Evolutionary conservation across 305 asterid species (phyloP).

Genomic region (Fraxinus baroniana): DNA sequence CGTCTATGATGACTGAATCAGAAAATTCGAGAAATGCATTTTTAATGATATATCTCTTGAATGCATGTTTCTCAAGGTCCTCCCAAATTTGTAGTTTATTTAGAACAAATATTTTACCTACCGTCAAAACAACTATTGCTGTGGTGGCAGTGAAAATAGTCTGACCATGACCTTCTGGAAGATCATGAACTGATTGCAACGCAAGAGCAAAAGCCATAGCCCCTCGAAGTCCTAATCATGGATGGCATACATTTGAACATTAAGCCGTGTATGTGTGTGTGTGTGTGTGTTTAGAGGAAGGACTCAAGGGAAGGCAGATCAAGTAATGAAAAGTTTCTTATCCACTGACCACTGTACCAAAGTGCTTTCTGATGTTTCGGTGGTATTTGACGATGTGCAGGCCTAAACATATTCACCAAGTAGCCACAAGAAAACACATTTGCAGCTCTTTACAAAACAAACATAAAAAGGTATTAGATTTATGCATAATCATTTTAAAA

Average conservation of each 20-base stretch:
- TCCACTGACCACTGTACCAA: conserved; percentile 90
- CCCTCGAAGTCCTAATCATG: conserved; percentile 83
- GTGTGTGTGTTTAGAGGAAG: neutral
- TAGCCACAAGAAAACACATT: conserved; percentile 96
- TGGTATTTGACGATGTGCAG: conserved; percentile 78
- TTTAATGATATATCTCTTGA: neutral
- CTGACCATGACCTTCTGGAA: conserved; percentile 99
- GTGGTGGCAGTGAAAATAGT: conserved; percentile 97
- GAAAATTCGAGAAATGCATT: neutral
- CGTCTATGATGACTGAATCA: neutral
- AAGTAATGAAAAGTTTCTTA: conserved; percentile 12
- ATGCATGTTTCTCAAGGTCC: conserved; percentile 21
- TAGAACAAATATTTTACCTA: conserved; percentile 34
- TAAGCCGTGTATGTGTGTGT: neutral
- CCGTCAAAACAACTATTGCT: conserved; percentile 91
- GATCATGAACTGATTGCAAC: conserved; percentile 94
- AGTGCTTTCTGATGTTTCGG: conserved; percentile 96
- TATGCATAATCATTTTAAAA: conserved; percentile 17
- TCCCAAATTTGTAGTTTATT: conserved; percentile 4
- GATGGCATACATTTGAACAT: conserved; percentile 23
- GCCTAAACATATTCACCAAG: conserved; percentile 88
- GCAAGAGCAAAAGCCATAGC: conserved; percentile 99
- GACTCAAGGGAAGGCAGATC: conserved; percentile 11
- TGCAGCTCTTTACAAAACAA: conserved; percentile 77
- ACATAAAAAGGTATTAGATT: conserved; percentile 27